These are phyloP conservation scores for Sugiyamaella mastotermitis DNA, from an alignment of 805 yeast genomes.

Conservation along the genomic window DNA sequence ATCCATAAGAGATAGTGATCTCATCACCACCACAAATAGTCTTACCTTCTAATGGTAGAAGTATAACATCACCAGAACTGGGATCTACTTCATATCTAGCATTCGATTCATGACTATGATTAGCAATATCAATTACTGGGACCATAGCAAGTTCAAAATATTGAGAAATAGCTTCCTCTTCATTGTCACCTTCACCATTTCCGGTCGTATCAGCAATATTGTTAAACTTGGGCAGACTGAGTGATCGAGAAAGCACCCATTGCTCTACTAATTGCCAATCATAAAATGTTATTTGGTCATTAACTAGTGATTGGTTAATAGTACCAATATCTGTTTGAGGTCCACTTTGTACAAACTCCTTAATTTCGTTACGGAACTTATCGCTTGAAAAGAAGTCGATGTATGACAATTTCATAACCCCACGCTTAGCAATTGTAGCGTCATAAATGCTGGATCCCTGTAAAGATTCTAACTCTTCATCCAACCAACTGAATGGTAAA, in stretches of 20 bases:
- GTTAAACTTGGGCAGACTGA: slow-evolving; percentile 23
- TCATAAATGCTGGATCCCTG: slow-evolving; percentile 23
- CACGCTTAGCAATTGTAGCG: slow-evolving; percentile 22
- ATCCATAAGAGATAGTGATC: slow-evolving; percentile 33
- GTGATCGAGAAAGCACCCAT: slow-evolving; percentile 32
- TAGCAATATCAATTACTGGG: slow-evolving; percentile 50
- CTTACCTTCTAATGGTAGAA: slow-evolving; percentile 8
- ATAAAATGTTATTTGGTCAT: slow-evolving; percentile 14
- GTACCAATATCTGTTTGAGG: not conserved
- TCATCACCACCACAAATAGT: slow-evolving; percentile 21
- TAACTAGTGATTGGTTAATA: no score
- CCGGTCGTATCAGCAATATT: not conserved
- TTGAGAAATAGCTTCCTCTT: not conserved
- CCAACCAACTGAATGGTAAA: slow-evolving; percentile 27
- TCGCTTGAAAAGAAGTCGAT: slow-evolving; percentile 14
- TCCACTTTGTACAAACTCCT: slow-evolving; percentile 11
- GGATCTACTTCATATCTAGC: slow-evolving; percentile 33
- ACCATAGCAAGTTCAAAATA: slow-evolving; percentile 41
- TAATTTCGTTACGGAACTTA: slow-evolving; percentile 11
- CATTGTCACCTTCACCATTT: not conserved
- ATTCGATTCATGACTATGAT: slow-evolving; percentile 34
- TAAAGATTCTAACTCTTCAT: slow-evolving; percentile 21
- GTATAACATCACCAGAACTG: slow-evolving; percentile 13
- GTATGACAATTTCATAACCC: slow-evolving; percentile 19
- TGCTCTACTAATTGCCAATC: slow-evolving; percentile 31